Evolutionary conservation across 768 basidiomycete species (phyloP).

Genomic region (Termitomyces sp.): DNA sequence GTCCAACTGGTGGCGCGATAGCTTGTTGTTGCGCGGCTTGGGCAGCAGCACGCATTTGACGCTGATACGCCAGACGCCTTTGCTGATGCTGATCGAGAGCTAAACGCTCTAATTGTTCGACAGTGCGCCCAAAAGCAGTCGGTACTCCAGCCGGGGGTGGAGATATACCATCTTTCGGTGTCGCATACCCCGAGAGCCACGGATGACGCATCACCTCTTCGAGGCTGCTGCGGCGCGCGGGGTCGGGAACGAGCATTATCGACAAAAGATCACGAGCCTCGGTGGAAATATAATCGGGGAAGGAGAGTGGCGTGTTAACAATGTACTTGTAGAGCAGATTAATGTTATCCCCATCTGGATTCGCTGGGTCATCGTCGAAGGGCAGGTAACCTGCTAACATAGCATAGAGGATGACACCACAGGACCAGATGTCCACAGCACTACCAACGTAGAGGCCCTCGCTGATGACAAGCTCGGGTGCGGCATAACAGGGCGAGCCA

Average conservation of each 20-base stretch:
- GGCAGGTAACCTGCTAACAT: conserved; percentile 98
- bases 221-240: conserved; percentile 73
- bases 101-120: conserved; percentile 74
- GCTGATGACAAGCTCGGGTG: conserved; percentile 95
- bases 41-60: conserved; percentile 65
- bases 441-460: conserved; percentile 97
- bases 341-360: conserved; percentile 99
- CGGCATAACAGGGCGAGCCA: conserved; percentile 97
- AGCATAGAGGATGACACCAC: conserved; percentile 93
- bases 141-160: conserved; percentile 25
- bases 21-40: conserved; percentile 25
- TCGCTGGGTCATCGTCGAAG: conserved; percentile 97
- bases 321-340: conserved; percentile 99
- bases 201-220: conserved; percentile 80
- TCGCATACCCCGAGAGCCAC: conserved; percentile 72
- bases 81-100: conserved; percentile 84
- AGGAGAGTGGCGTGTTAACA: conserved; percentile 92
- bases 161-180: conserved; percentile 23
- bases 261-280: conserved; percentile 81
- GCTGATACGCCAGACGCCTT: conserved; percentile 79
- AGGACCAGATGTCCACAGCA: conserved; percentile 97
- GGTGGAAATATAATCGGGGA: conserved; percentile 91
- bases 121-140: conserved; percentile 59
- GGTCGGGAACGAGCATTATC: conserved; percentile 95
- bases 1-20: conserved; percentile 26